Base-by-base conservation (phyloP, 441 rosid species). In the Lepidium campestre region DNA sequence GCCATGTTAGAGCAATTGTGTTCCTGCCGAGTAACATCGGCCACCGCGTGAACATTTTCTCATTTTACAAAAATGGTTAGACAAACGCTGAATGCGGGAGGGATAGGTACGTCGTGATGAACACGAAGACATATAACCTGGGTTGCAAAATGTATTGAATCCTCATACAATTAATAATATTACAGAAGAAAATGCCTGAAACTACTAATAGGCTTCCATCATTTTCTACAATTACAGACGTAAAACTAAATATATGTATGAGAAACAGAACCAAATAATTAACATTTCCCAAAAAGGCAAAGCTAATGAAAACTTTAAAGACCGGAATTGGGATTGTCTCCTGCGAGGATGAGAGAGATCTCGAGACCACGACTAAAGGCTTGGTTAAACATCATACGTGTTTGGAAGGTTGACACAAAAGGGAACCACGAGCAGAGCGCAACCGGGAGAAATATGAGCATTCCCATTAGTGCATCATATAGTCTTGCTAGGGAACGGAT, bases 391-490 rank as follows among this genome's bases (percentile, higher is more conserved):
- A 94, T 94, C 56, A 94, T 89, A 54, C 99, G 84, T 6, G 99
- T 95, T 71, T 95, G 98, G 83, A 95, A 95, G 31, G 99, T 95
- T 4, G 98, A 92, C 32, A 95, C 84, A 11, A 95, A 95, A 1
- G 99, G 99, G 82, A 95, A 95, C 98, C 98, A 95, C 3, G 99
- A 89, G 54, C 85, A 83, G 10, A 95, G 75, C 1, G 99, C 96
- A 3, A 95, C 72, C 0, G 98, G 97, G 15, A 95, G 72, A 70
- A 95, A 95, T 74, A 92, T 83, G 2, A 95, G 42, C 96, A 90
- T 92, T 57, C 99, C 99, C 98, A 95, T 92, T 48, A 91, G 89
- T 1, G 99, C 98, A 60, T 92, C 99, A 5, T 82, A 92, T 7
- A 92, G 86, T 17, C 97, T 87, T 4, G 92, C 97, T 6, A 95